Conservation (phyloP, 108 stramenopile species). For the Skeletonema potamos region DNA sequence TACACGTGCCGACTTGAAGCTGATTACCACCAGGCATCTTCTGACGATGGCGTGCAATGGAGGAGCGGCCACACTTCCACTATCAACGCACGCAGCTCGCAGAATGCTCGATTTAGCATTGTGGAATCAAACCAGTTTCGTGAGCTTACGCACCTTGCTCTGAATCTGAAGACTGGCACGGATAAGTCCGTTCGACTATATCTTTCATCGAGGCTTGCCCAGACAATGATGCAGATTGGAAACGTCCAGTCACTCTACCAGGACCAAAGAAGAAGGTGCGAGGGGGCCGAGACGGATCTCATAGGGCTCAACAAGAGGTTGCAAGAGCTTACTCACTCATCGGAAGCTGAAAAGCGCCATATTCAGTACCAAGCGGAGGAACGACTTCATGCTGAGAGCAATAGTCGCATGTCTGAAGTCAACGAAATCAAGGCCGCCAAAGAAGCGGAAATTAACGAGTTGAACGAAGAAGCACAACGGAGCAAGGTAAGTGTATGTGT, state of each 20-base stretch:
- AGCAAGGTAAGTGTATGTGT: too few species aligned
- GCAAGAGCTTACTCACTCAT: slow-evolving; percentile 25
- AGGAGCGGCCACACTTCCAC: slow-evolving; percentile 8
- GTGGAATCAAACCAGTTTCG: slow-evolving; percentile 57
- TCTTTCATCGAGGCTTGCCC: slow-evolving; percentile 41
- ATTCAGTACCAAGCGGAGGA: slow-evolving; percentile 35
- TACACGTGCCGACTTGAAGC: slow-evolving; percentile 49
- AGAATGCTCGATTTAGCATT: slow-evolving; percentile 46
- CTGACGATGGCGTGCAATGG: slow-evolving; percentile 23
- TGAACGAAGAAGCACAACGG: slow-evolving; percentile 31
- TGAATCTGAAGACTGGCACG: slow-evolving; percentile 42
- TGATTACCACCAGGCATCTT: not conserved
- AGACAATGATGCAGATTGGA: slow-evolving; percentile 32
- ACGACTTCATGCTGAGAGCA: slow-evolving; percentile 23
- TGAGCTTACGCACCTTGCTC: slow-evolving; percentile 49
- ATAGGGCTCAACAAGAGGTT: slow-evolving; percentile 27
- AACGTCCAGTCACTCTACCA: slow-evolving; percentile 8
- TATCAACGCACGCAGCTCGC: not conserved
- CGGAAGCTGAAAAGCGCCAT: slow-evolving; percentile 38
- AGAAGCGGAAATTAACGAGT: slow-evolving; percentile 37
- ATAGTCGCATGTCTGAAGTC: slow-evolving; percentile 23
- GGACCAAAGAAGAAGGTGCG: slow-evolving; percentile 25
- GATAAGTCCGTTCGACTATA: slow-evolving; percentile 49
- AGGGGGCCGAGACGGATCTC: slow-evolving; percentile 27
- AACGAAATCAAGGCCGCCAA: slow-evolving; percentile 31